Percentiles rank a stretch among this genome's conserved stretches.
Evolutionary conservation across 1,284 basidiomycete genomes (phyloP).

Genomic region (Naganishia albida): DNA sequence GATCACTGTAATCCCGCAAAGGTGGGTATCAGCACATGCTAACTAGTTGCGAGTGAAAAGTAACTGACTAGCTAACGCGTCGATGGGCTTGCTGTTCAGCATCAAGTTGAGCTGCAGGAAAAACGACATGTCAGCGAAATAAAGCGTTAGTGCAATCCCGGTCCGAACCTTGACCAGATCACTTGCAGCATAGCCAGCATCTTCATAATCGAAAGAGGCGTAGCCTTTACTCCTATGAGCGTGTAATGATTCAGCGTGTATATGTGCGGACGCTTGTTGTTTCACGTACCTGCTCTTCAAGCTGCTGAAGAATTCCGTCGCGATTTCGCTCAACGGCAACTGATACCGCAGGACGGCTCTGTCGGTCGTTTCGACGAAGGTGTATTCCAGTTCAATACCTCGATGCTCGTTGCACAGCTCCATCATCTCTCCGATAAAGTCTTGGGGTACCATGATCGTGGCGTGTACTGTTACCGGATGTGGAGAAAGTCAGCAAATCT

Average conservation of each 20-base stretch:
- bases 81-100: constrained; percentile 81
- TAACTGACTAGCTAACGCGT: constrained; percentile 69
- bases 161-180: constrained; percentile 72
- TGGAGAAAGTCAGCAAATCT: not conserved
- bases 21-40: not conserved
- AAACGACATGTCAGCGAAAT: not conserved
- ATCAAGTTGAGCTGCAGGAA: constrained; percentile 75
- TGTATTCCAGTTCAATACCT: constrained; percentile 74
- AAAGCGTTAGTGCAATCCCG: too few species aligned
- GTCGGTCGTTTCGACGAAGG: constrained; percentile 65
- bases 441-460: constrained; percentile 89
- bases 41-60: too few species aligned
- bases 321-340: constrained; percentile 81
- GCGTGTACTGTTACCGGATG: constrained; percentile 63
- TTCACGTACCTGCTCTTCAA: constrained; percentile 63
- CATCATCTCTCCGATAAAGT: constrained; percentile 89
- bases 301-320: constrained; percentile 89
- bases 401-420: constrained; percentile 74
- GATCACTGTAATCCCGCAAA: constrained; percentile 58
- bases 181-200: constrained; percentile 77
- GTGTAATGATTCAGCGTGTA: constrained; percentile 44
- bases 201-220: constrained; percentile 91
- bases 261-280: not conserved
- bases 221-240: constrained; percentile 72
- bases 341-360: constrained; percentile 76